Base-by-base conservation (phyloP, 129 eudicot genomes). In the Logfia minima region DNA sequence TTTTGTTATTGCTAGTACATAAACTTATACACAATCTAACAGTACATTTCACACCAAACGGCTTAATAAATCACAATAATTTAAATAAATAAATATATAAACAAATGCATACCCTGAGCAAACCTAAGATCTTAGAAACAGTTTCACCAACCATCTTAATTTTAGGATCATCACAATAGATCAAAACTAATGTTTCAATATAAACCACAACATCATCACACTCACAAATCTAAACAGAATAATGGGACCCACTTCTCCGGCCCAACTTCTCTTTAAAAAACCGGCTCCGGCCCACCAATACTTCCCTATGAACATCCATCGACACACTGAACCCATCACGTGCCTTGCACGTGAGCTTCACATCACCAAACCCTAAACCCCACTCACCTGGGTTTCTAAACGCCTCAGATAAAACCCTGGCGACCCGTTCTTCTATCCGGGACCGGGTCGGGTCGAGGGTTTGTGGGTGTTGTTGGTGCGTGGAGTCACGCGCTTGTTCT, bases 141-240 rank as follows among this genome's bases (percentile, higher is more conserved):
- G 85, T 83, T 64, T 80, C 89, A 35, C 96, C 96, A 68, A 88
- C 65, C 80, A 89, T 83, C 80, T 78, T 91, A 83, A 75, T 83
- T 87, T 85, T 91, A 63, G 86, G 73, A 72, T 91, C 90, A 65
- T 89, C 89, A 80, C 81, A 86, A 74, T 94, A 94, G 96, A 94
- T 94, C 71, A 94, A 73, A 70, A 88, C 90, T 16, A 94, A 72
- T 41, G 89, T 83, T 75, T 94, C 92, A 52, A 94, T 84, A 81
- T 94, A 91, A 2, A 87, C 93, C 72, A 84, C 94, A 66, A 88
- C 97, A 58, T 94, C 99, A 82, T 94, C 97, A 79, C 97, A 91
- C 70, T 94, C 99, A 67, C 93, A 89, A 66, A 94, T 94, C 83
- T 94, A 97, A 11, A 94, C 97, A 22, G 92, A 78, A 62, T 86